These are phyloP conservation scores for Fragaria vesca DNA, from an alignment of 306 rosid species.

Conservation along the genomic window DNA sequence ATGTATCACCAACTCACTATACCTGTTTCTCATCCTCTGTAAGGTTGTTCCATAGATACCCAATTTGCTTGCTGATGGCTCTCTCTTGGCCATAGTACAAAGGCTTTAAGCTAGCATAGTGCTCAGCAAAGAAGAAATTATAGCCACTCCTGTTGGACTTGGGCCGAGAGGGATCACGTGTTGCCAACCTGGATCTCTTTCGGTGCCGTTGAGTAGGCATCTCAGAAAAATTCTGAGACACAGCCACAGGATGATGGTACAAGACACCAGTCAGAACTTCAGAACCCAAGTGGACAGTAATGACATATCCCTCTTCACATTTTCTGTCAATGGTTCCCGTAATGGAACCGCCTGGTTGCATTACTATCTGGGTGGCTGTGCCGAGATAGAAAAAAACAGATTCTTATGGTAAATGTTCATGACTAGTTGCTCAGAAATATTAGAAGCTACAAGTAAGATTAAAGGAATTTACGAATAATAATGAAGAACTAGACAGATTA, in stretches of 20 bases:
- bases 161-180: slow-evolving; percentile 61
- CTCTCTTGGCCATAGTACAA: slow-evolving; percentile 61
- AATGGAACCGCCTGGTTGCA: slow-evolving; percentile 44
- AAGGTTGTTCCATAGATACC: slow-evolving; percentile 67
- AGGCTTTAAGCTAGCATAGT: slow-evolving; percentile 71
- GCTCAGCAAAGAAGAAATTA: slow-evolving; percentile 75
- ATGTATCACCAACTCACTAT: neutral
- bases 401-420: neutral
- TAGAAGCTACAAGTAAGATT: neutral
- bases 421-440: neutral
- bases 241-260: slow-evolving; percentile 55
- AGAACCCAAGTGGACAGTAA: slow-evolving; percentile 57
- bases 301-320: slow-evolving; percentile 68
- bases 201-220: slow-evolving; percentile 28
- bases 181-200: slow-evolving; percentile 55
- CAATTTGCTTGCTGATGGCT: slow-evolving; percentile 67
- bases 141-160: slow-evolving; percentile 81
- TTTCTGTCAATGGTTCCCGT: slow-evolving; percentile 66
- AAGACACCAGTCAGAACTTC: slow-evolving; percentile 62
- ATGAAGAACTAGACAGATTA: neutral
- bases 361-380: slow-evolving; percentile 40
- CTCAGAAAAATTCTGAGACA: slow-evolving; percentile 35
- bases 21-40: slow-evolving; percentile 83
- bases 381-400: slow-evolving; percentile 20
- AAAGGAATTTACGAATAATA: neutral